Base-by-base conservation (phyloP, 345 rosid species). In the Corchorus capsularis region DNA sequence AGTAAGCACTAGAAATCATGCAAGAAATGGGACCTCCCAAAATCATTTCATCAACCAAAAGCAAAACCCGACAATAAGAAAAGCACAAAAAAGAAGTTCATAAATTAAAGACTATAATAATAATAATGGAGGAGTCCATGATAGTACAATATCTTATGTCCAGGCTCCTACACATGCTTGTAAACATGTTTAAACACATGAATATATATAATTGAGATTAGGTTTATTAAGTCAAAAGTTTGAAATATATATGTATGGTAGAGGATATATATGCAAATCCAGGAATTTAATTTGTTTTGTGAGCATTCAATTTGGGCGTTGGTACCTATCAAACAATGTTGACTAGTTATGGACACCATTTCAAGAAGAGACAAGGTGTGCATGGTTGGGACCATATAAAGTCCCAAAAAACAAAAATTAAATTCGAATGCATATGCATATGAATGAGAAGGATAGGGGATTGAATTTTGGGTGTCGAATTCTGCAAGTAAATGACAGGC, bases 301-400 rank as follows among this genome's bases (percentile, higher is more conserved):
- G 5, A 45, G 73, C 73, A 49, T 60, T 80, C 52, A 71, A 57
- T 76, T 76, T 22, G 45, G 59, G 45, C 59, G 32, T 69, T 7
- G 66, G 64, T 56, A 34, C 39, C 55, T 54, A 71, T 57, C 63
- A 55, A 15, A 15, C 49, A 52, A 67, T 62, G 63, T 47, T 70
- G 64, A 77, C 63, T 39, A 8, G 63, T 63, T 70, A 47, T 63
- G 73, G 73, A 20, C 19, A 37, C 65, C 17, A 20, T 34, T 39
- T 55, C 69, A 68, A 3, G 52, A 32, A 13, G 22, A 47, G 78
- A 82, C 82, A 75, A 63, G 27, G 27, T 27, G 27, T 27, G 27
- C 1, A 22, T 41, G 74, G 15, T 72, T 14, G 75, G 82, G 81
- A 68, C 87, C 83, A 71, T 60, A 19, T 15, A 12, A 35, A 32